Evolutionary conservation across 805 yeast species (phyloP).

Genomic region (Zygoascus flipseniorum): DNA sequence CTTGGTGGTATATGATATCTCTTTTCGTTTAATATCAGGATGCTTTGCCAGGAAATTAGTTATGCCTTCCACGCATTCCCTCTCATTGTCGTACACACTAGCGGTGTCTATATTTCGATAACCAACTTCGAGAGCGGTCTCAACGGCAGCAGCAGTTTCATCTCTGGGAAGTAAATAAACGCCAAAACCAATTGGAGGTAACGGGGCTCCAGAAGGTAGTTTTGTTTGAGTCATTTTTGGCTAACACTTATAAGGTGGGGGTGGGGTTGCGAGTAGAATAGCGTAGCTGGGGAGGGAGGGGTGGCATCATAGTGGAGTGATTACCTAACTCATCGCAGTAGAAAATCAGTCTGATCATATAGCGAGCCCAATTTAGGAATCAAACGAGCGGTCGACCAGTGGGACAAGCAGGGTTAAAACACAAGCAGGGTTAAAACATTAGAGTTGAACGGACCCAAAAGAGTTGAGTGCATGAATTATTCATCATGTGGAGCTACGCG

Average conservation of each 20-base stretch:
- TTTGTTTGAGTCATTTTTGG: not conserved
- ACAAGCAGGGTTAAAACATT: no score
- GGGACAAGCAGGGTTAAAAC: no score
- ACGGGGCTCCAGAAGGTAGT: conserved; percentile 40
- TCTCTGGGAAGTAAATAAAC: conserved; percentile 45
- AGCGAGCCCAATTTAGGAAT: no score
- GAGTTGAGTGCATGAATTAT: no score
- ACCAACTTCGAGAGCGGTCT: conserved; percentile 53
- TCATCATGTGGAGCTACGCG: no score
- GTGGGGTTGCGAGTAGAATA: not conserved
- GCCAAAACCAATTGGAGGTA: conserved; percentile 40
- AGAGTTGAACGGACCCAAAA: no score
- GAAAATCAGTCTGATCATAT: no score
- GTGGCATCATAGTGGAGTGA: no score
- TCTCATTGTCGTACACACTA: conserved; percentile 54
- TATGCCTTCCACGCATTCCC: conserved; percentile 53
- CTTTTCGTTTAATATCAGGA: conserved; percentile 43
- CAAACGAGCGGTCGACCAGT: no score
- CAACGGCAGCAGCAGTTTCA: conserved; percentile 33
- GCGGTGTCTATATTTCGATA: conserved; percentile 75
- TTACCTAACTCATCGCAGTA: no score
- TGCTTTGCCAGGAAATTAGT: conserved; percentile 39
- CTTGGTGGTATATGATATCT: conserved; percentile 52
- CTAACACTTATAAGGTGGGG: not conserved
- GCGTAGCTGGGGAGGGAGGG: no score